Conservation (phyloP, 768 basidiomycete genomes). For the Leccinellum rugosiceps region DNA sequence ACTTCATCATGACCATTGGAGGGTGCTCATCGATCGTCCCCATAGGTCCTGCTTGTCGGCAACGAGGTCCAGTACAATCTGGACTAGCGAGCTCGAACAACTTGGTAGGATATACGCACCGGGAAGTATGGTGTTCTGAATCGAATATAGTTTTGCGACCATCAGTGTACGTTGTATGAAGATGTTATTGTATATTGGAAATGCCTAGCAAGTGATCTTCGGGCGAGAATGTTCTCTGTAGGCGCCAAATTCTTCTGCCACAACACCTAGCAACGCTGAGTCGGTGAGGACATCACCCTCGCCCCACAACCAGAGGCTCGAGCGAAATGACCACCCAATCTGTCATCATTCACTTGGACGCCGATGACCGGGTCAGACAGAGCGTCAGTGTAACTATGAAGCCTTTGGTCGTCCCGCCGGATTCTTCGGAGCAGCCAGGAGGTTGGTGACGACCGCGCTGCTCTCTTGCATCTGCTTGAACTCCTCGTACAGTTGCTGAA, state of each 20-base stretch:
- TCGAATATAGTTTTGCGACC: too few relatives aligned
- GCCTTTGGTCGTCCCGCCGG: slow-evolving; percentile 10
- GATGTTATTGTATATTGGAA: too few relatives aligned
- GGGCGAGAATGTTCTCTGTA: too few relatives aligned
- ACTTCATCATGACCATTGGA: neutral
- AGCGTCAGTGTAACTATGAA: neutral
- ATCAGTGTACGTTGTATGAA: too few relatives aligned
- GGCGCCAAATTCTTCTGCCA: neutral
- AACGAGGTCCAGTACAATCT: slow-evolving; percentile 16
- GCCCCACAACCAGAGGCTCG: neutral
- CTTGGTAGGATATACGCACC: neutral
- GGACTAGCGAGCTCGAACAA: slow-evolving; percentile 7
- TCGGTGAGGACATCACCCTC: neutral
- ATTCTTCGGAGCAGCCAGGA: slow-evolving; percentile 33
- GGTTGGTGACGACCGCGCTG: slow-evolving; percentile 48
- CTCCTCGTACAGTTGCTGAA: slow-evolving; percentile 48
- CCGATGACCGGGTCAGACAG: too few relatives aligned
- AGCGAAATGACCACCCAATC: too few relatives aligned
- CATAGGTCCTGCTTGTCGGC: slow-evolving; percentile 27
- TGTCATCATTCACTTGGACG: neutral
- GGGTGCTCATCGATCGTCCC: neutral
- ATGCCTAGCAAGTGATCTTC: too few relatives aligned
- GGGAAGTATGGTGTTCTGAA: neutral
- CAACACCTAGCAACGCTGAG: neutral
- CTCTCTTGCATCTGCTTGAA: slow-evolving; percentile 55